Evolutionary conservation across 371 early-diverging fungal species (phyloP), one percentile per base, ranked within the genome.

Genomic region (Mucor piriformis): DNA sequence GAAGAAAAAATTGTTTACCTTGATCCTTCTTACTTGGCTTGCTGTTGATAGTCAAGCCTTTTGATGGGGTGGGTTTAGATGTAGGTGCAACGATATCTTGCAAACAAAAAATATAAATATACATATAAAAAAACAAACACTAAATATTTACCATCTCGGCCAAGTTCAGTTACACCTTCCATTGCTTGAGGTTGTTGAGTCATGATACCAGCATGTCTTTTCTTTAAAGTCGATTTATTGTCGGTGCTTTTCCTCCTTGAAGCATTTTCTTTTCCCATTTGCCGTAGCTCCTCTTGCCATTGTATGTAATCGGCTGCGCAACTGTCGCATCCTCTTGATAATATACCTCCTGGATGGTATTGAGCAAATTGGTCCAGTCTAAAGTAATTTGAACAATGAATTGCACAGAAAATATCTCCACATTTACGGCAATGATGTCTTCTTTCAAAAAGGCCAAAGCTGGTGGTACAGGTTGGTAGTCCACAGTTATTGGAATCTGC

Each of bases 351-450:
- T 11, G 68, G 64, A 59, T 81, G 71, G 51, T 74, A 81, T 34
- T 70, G 65, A 3, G 72, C 71, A 37, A 63, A 44, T 25, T 76
- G 76, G 53, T 81, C 75, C 15, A 81, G 53, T 40, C 78, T 64
- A 63, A 81, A 69, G 48, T 76, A 77, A 46, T 74, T 76, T 11
- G 81, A 74, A 42, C 81, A 81, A 53, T 81, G 81, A 3, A 37
- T 18, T 21, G 81, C 66, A 46, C 80, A 81, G 52, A 77, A 81
- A 20, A 81, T 72, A 43, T 74, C 72, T 16, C 81, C 81, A 65
- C 81, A 81, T 63, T 68, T 66, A 33, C 81, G 74, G 49, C 81
- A 81, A 48, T 81, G 81, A 50, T 81, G 81, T 47, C 78, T 69
- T 50, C 81, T 66, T 50, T 81, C 78, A 60, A 81, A 77, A 7